Conservation (phyloP, 2,329 filamentous ascomycete genomes). For the Aspergillaceae sp. region DNA sequence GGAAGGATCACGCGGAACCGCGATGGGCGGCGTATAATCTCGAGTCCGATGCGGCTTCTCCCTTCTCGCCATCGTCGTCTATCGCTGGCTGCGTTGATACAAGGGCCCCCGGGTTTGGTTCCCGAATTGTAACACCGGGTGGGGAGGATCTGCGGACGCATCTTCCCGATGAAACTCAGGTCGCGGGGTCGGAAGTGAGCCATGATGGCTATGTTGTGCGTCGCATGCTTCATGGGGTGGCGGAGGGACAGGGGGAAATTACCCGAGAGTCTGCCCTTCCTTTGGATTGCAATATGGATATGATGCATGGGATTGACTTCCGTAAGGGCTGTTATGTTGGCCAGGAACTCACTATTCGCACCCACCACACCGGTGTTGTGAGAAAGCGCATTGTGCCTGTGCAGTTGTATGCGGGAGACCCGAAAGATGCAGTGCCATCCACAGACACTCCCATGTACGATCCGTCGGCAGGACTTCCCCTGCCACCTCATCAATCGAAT, state of each 20-base stretch:
- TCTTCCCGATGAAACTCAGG: slow-evolving; percentile 23
- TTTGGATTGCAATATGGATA: slow-evolving; percentile 81
- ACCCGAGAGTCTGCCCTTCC: slow-evolving; percentile 63
- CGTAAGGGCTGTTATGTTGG: slow-evolving; percentile 95
- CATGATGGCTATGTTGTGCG: slow-evolving; percentile 62
- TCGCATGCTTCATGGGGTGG: slow-evolving; percentile 68
- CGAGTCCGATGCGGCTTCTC: slow-evolving; percentile 24
- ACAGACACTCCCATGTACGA: slow-evolving; percentile 41
- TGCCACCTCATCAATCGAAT: slow-evolving; percentile 38
- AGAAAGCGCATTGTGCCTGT: slow-evolving; percentile 82
- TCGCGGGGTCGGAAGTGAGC: slow-evolving; percentile 41
- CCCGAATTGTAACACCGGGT: slow-evolving; percentile 30
- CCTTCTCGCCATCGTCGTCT: slow-evolving; percentile 18
- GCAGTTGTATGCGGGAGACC: slow-evolving; percentile 53
- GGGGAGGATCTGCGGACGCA: slow-evolving; percentile 24
- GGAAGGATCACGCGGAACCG: slow-evolving; percentile 48
- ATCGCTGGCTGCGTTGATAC: slow-evolving; percentile 31
- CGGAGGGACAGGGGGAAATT: slow-evolving; percentile 80
- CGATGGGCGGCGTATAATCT: slow-evolving; percentile 33
- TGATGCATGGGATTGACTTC: slow-evolving; percentile 80
- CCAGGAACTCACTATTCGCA: slow-evolving; percentile 92
- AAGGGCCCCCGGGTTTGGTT: slow-evolving; percentile 33
- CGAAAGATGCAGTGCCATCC: slow-evolving; percentile 32
- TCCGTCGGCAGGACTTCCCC: slow-evolving; percentile 15
- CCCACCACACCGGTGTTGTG: slow-evolving; percentile 87